Evolutionary conservation across 495 filamentous ascomycete species (phyloP), one percentile per base, ranked within the genome.

Genomic region (Neurospora sp.): DNA sequence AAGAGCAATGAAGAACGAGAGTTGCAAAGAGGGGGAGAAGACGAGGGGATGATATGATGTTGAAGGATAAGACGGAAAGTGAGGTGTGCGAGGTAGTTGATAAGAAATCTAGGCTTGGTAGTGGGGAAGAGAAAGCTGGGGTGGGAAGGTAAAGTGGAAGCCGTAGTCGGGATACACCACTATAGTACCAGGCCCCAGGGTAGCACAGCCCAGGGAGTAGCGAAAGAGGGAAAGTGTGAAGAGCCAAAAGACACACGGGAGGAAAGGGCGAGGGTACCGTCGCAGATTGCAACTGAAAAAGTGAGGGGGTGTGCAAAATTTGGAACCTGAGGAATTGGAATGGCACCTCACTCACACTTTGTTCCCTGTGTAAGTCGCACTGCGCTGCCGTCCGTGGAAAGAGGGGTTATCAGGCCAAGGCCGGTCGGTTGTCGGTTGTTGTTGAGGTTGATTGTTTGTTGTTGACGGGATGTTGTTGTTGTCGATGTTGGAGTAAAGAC

Each of bases 381-480:
- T 78, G 73, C 72, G 77, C 74, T 75, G 77, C 75, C 76, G 78
- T 80, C 75, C 76, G 76, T 70, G 76, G 75, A 78, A 78, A 72
- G 75, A 80, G 78, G 79, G 78, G 77, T 66, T 78, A 75, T 76
- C 73, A 72, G 74, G 79, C 77, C 73, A 74, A 49, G 74, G 73
- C 69, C 72, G 70, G 74, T 60, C 40, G 72, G 60, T 69, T 31
- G 44, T 74, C 49, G 60, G 71, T 66, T 71, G 73, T 66, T 69
- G 73, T 70, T 70, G 40, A 69, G 18, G 70, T 73, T n/a, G n/a
- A n/a, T n/a, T 69, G 73, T 49, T 75, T 70, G 73, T 71, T 66
- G 54, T 66, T 66, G 54, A 66, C 54, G 27, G 54, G 27, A 66
- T 18, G 23, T 27, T 10, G 20, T 54, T 54, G 46, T 54, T 31